A percentile compares a stretch with the other conserved stretches of the same genome.
phyloP scores from a whole-genome alignment of 2,329 filamentous ascomycete genomes.

The Colletotrichum sp. region DNA sequence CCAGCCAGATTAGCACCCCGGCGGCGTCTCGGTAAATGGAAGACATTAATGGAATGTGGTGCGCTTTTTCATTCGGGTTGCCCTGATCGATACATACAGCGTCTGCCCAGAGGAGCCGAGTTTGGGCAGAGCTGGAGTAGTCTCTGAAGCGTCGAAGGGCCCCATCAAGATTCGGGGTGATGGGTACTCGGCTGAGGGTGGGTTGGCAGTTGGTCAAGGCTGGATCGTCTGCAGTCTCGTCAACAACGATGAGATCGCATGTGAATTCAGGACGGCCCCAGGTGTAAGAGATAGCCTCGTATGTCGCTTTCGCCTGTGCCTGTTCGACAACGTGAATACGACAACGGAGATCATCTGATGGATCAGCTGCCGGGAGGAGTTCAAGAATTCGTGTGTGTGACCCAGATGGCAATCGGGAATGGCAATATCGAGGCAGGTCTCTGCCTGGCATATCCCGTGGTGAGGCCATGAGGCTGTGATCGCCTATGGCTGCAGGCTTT shows the following conservation, averaged over 20 bases:
- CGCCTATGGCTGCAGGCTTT: background rate
- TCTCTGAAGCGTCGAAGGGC: background rate
- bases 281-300: background rate
- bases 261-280: background rate
- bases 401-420: background rate
- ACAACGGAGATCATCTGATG: background rate
- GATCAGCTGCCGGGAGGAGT: background rate
- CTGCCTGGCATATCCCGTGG: background rate
- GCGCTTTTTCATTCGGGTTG: background rate
- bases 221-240: accelerated
- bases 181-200: background rate
- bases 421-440: background rate
- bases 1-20: background rate
- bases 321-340: background rate
- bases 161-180: background rate
- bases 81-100: background rate
- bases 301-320: background rate
- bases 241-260: background rate
- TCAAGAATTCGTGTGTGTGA: background rate
- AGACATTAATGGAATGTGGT: background rate
- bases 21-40: background rate
- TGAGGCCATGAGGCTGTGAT: background rate
- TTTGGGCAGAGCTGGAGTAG: background rate
- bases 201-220: accelerated
- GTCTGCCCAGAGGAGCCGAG: background rate